Conservation (phyloP, 2,329 filamentous ascomycete species). For the Plectosphaerella cucumerina region DNA sequence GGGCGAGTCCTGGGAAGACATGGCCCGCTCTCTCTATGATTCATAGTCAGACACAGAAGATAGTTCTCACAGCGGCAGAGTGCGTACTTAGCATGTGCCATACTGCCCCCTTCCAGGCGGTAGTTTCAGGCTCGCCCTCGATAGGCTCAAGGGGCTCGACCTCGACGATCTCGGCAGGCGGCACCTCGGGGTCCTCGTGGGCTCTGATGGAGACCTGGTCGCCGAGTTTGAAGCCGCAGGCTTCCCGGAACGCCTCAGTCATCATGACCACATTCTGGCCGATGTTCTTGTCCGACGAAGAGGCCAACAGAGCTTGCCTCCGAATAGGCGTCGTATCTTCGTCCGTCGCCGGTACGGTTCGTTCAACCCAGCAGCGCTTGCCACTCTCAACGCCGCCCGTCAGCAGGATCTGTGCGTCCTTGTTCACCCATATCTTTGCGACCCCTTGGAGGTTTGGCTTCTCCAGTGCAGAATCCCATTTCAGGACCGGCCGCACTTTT, state of each 20-base stretch:
- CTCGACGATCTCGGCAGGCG: conserved; percentile 51
- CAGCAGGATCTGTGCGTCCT: conserved; percentile 39
- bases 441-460: conserved; percentile 38
- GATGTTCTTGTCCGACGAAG: conserved; percentile 54
- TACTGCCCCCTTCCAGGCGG: not conserved
- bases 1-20: conserved; percentile 64
- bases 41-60: conserved; percentile 6
- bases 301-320: conserved; percentile 46
- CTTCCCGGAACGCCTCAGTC: conserved; percentile 68
- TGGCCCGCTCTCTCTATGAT: conserved; percentile 57
- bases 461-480: conserved; percentile 31
- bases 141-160: not conserved
- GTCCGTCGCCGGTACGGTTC: conserved; percentile 11
- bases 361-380: conserved; percentile 36
- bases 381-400: conserved; percentile 38
- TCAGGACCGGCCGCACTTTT: conserved; percentile 36
- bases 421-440: conserved; percentile 43
- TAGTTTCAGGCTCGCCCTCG: not conserved
- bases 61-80: not conserved
- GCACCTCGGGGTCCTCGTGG: conserved; percentile 43
- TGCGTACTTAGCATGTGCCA: not conserved
- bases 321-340: conserved; percentile 12
- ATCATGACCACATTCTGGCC: conserved; percentile 66
- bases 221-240: conserved; percentile 67
- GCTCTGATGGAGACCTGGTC: conserved; percentile 61